Base-by-base conservation (phyloP, 2,329 filamentous ascomycete species). In the Aspergillus terreus region DNA sequence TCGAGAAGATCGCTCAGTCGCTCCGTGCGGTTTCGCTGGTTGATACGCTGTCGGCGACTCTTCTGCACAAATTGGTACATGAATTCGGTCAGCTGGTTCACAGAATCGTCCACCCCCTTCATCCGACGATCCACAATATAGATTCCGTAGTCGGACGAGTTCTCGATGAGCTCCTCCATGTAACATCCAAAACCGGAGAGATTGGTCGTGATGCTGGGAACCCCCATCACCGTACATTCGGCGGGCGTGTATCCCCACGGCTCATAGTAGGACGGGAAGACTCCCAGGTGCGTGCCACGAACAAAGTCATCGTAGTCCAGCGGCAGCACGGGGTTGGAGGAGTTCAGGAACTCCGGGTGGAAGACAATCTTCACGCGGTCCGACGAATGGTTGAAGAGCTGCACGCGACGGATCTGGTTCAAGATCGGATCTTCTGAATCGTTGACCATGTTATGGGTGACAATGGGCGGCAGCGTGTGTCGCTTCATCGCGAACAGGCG, bases 281-380 rank as follows among this genome's bases (percentile, higher is more conserved):
- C 85, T 64, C 94, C 94, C 67, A 99, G 77, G 73, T 99, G 92
- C 38, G 92, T 97, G 58, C 94, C 94, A 50, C 94, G 90, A 42
- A 99, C 94, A 68, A 99, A 99, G 71, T 99, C 94, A 66, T 99
- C 94, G 65, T 99, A 97, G 75, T 97, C 94, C 66, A 99, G 81
- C 15, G 94, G 92, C 32, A 99, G 80, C 2, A 99, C 92, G 0
- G 94, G 92, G 75, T 96, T 97, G 50, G 90, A 86, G 1, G 92
- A 95, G 78, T 92, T 96, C 61, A 99, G 77, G 76, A 99, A 99
- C 72, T 97, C 94, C 6, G 94, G 94, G 68, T 99, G 94, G 83
- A 99, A 99, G 59, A 99, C 81, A 54, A 99, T 82, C 82, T 99
- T 99, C 74, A 99, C 94, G 30, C 94, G 89, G 71, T 99, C 94